These are phyloP conservation scores for Thraustochytrium sp. DNA, from an alignment of 352 stramenopile species.

Conservation along the genomic window DNA sequence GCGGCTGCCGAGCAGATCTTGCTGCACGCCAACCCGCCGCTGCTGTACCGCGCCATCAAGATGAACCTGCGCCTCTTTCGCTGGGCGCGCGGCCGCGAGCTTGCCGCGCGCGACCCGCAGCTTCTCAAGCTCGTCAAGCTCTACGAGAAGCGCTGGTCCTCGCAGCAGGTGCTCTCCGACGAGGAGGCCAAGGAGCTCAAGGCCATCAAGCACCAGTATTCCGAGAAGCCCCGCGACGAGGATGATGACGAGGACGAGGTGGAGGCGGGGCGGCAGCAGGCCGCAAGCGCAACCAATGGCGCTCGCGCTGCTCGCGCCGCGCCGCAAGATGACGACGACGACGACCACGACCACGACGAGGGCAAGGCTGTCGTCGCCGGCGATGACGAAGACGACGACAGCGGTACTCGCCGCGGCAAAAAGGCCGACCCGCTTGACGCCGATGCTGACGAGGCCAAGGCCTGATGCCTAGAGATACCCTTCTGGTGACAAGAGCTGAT, in stretches of 20 bases:
- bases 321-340: too few relatives aligned
- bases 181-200: constrained; percentile 30
- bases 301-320: too few relatives aligned
- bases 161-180: neutral
- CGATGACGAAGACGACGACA: neutral
- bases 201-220: constrained; percentile 23
- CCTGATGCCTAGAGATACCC: too few relatives aligned
- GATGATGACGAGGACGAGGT: constrained; percentile 22
- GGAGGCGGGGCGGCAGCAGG: neutral
- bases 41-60: constrained; percentile 86
- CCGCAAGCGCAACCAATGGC: too few relatives aligned
- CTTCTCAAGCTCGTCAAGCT: constrained; percentile 22
- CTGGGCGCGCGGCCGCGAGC: constrained; percentile 55
- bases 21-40: constrained; percentile 74
- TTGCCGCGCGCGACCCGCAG: neutral
- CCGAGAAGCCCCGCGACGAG: constrained; percentile 4
- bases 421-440: neutral
- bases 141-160: constrained; percentile 20
- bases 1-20: constrained; percentile 84
- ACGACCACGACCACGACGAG: neutral
- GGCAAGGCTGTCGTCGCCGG: too few relatives aligned
- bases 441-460: too few relatives aligned
- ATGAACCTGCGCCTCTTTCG: constrained; percentile 81
- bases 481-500: too few relatives aligned
- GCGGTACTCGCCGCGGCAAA: neutral